Evolutionary conservation across 1,139 yeast species (phyloP).

Genomic region (Yamadazyma dushanensis): DNA sequence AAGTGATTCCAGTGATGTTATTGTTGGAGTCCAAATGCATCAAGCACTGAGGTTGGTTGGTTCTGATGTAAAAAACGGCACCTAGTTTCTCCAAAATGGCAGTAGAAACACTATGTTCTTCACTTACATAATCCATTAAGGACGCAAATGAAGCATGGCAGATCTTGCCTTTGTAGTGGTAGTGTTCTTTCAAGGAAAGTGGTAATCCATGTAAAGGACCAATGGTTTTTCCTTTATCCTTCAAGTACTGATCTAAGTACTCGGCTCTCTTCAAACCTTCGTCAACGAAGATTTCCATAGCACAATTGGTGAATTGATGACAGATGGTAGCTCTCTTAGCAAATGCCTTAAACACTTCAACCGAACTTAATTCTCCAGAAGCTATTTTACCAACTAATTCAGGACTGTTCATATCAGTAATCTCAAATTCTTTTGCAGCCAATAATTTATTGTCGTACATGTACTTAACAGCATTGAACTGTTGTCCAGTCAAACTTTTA

Average conservation of each 20-base stretch:
- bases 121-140: conserved; percentile 47
- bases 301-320: conserved; percentile 38
- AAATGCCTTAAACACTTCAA: conserved; percentile 49
- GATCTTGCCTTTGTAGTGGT: conserved; percentile 53
- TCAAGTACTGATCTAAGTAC: conserved; percentile 37
- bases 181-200: conserved; percentile 50
- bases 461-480: conserved; percentile 48
- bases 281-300: conserved; percentile 31
- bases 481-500: conserved; percentile 33
- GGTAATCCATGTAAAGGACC: conserved; percentile 68
- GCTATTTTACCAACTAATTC: conserved; percentile 37
- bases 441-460: conserved; percentile 44
- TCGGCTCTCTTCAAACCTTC: conserved; percentile 38
- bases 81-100: conserved; percentile 60
- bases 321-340: conserved; percentile 47
- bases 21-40: conserved; percentile 49
- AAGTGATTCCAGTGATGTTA: conserved; percentile 38
- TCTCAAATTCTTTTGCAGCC: conserved; percentile 42
- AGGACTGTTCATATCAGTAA: conserved; percentile 45
- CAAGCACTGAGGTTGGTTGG: conserved; percentile 47
- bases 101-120: conserved; percentile 50
- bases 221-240: conserved; percentile 54
- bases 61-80: conserved; percentile 56
- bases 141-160: conserved; percentile 68
- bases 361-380: conserved; percentile 33